Base-by-base conservation (phyloP, 2,329 filamentous ascomycete genomes). In the Aspergillus unguis region DNA sequence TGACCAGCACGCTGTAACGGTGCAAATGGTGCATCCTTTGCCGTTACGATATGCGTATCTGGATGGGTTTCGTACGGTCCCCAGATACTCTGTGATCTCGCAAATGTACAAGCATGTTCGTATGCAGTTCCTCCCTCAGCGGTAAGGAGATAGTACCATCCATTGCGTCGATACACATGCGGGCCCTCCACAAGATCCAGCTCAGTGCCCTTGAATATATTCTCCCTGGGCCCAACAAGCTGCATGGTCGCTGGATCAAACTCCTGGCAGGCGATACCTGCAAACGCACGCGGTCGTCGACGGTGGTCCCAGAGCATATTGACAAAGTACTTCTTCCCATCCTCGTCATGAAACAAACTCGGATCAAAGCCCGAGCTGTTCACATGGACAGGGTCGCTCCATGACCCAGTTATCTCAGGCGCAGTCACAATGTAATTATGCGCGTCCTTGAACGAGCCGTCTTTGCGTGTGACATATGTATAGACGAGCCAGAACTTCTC, bases 361-460 rank as follows among this genome's bases (percentile, higher is more conserved):
- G 80, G 78, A 48, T 85, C 82, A 48, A 80, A 80, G 1, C 77
- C 78, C 6, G 71, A 66, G 40, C 79, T 78, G 9, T 77, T 68
- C 58, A 80, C 81, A 47, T 76, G 72, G 0, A 77, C 60, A 0
- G 80, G 74, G 48, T 78, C 68, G 0, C 73, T 73, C 79, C 80
- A 83, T 0, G 76, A 49, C 29, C 59, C 58, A 46, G 52, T 35
- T 10, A 62, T 60, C 5, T 53, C 59, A 0, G 75, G 69, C 1
- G 80, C 76, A 32, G 63, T 79, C 48, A 86, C 78, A 26, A 53
- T 86, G 58, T 80, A 83, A 1, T 80, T 77, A 28, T 59, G 85
- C 83, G 64, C 84, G 85, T 50, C 47, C n/a, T 50, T 54, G 75
- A 84, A 85, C 2, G 78, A 81, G 9, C 83, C 84, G 58, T 86